Base-by-base conservation (phyloP, 1,284 basidiomycete genomes). In the Boletus sp. region DNA sequence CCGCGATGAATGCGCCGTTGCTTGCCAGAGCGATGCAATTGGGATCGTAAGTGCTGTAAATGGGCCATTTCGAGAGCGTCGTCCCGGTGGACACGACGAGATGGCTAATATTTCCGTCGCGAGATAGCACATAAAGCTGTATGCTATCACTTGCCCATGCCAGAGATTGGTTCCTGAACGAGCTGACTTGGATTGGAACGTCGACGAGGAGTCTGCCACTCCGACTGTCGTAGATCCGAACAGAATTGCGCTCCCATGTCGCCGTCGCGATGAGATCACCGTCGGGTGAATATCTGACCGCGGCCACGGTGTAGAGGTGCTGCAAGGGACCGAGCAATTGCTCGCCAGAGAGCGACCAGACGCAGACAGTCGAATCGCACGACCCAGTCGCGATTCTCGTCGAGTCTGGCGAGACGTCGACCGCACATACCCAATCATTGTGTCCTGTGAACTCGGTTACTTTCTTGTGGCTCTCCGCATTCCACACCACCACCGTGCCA, bases 1-100 rank as follows among this genome's bases (percentile, higher is more conserved):
- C 43, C 5, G 34, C 49, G 9, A 55, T 26, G 26, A 55, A 44
- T 23, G 4, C 2, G 2, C 26, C 46, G 2, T 56, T 38, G 4
- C 16, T 33, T 7, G 37, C 36, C 9, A 34, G 7, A 3, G 16
- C 17, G 4, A 56, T 48, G 26, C 47, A 53, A 16, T 6, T n/a
- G 6, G 12, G 20, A 2, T 23, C 0, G 2, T 17, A 5, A 16
- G 8, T 29, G 17, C 17, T 16, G 23, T 40, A 40, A 2, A 38
- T 32, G 4, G 9, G 2, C 49, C 43, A 44, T 29, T n/a, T 25
- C 1, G n/a, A 30, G 23, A 27, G 23, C 4, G 5, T 23, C 0
- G 9, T 36, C 5, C 38, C 23, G 2, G 29, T 27, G 6, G 33
- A 14, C n/a, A 25, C 29, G 9, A 47, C 44, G 5, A 55, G 19